Evolutionary conservation across 2,329 filamentous ascomycete genomes (phyloP).

Genomic region (Cytospora piceicola): DNA sequence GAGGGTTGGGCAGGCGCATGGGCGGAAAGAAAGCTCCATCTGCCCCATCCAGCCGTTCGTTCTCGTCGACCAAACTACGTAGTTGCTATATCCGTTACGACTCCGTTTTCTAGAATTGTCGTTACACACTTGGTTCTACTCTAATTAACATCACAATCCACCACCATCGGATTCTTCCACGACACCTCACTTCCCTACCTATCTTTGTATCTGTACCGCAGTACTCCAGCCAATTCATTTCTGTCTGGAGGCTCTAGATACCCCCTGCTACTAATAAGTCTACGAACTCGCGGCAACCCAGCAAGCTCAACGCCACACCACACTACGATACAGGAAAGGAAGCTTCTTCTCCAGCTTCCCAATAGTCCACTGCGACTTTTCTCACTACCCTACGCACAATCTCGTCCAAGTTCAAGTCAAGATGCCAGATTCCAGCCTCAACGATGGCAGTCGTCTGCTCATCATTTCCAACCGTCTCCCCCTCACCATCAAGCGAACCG

Average conservation of each 20-base stretch:
- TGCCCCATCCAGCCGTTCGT: neutral
- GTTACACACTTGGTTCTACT: neutral
- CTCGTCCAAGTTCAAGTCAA: neutral
- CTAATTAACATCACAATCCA: neutral
- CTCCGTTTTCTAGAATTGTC: neutral
- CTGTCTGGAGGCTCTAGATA: neutral
- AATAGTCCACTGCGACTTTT: neutral
- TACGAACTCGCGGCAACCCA: neutral
- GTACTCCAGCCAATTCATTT: neutral
- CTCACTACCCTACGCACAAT: neutral
- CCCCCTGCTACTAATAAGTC: neutral
- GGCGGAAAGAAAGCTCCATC: constrained; percentile 1
- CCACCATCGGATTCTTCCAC: neutral
- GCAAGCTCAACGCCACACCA: neutral
- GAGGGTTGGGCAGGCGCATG: neutral
- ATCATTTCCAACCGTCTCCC: constrained; percentile 94
- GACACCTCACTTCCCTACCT: neutral
- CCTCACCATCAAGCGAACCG: constrained; percentile 92
- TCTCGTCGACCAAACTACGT: neutral
- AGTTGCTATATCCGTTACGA: neutral
- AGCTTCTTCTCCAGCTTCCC: neutral
- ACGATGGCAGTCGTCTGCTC: constrained; percentile 59
- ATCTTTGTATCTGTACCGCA: neutral
- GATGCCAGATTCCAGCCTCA: constrained; percentile 19
- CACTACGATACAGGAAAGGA: neutral